A percentile compares a stretch with the other conserved stretches of the same genome.
Conservation (phyloP, 139 green algal genomes). For the Coelastrella sp. region DNA sequence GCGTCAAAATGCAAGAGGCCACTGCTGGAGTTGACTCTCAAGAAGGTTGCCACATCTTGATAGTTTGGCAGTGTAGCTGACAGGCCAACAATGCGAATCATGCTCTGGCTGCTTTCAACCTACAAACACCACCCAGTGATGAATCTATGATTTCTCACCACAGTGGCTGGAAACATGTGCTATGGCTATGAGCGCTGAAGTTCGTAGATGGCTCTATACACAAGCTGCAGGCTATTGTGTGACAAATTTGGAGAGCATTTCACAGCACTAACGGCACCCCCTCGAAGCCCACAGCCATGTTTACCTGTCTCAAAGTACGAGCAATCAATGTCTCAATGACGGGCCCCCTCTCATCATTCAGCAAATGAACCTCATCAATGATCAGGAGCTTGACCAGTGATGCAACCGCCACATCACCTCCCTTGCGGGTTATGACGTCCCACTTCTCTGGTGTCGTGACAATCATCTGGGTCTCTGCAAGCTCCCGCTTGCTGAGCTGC, state of each 20-base stretch:
- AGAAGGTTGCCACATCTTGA: conserved; percentile 93
- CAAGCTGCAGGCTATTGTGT: no score
- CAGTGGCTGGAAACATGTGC: no score
- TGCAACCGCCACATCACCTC: conserved; percentile 80
- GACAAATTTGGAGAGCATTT: no score
- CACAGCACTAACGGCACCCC: no score
- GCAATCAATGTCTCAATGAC: conserved; percentile 99
- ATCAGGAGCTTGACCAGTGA: conserved; percentile 90
- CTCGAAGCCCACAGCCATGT: neutral
- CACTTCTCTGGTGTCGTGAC: conserved; percentile 99
- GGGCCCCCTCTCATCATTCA: conserved; percentile 96
- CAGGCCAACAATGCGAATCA: conserved; percentile 99
- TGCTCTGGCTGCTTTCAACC: conserved; percentile 95
- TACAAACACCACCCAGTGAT: conserved; percentile 49
- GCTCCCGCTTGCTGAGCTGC: conserved; percentile 95
- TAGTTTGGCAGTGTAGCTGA: conserved; percentile 98
- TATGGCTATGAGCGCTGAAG: no score
- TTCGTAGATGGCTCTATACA: no score
- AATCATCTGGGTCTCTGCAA: conserved; percentile 98
- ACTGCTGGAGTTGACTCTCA: conserved; percentile 65
- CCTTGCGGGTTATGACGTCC: conserved; percentile 99
- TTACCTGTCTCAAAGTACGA: conserved; percentile 91
- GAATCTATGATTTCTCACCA: neutral
- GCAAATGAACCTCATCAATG: conserved; percentile 94
- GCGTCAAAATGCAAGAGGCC: conserved; percentile 98